Percentiles rank a stretch among this genome's conserved stretches.
Conservation (phyloP, 169 alveolate species). For the Plasmodium fragile region DNA sequence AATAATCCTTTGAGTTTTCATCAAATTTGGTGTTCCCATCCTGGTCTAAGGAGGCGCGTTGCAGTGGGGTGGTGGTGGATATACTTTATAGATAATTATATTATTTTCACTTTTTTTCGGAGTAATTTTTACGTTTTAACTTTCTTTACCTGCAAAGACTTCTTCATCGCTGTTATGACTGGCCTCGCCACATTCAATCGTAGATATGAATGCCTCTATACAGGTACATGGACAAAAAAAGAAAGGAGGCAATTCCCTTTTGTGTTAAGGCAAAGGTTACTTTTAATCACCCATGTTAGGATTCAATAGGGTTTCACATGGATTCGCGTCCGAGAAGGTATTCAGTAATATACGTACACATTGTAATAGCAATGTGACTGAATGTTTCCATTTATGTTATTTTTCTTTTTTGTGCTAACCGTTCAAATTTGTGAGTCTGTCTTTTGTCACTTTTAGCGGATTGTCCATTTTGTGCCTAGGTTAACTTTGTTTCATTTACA, state of each 20-base stretch:
- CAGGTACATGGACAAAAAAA: neutral
- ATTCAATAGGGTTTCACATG: neutral
- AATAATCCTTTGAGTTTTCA: constrained; percentile 6
- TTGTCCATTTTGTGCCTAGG: constrained; percentile 10
- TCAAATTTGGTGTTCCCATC: neutral
- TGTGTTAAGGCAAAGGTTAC: neutral
- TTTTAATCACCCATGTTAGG: neutral
- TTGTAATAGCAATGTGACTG: neutral
- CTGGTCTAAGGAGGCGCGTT: neutral
- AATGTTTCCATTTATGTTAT: neutral
- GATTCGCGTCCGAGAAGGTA: neutral
- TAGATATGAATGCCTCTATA: constrained; percentile 5
- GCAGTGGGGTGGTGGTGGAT: neutral
- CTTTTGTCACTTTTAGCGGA: constrained; percentile 3
- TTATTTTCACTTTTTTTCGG: neutral
- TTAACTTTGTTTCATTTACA: constrained; percentile 18
- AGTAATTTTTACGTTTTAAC: neutral
- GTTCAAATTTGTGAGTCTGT: constrained; percentile 29
- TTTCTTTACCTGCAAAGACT: neutral
- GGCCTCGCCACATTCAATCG: neutral
- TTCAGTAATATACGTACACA: neutral
- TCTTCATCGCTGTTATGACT: neutral
- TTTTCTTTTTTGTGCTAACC: constrained; percentile 29
- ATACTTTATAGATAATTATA: neutral
- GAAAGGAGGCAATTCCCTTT: neutral